Evolutionary conservation across 805 yeast species (phyloP), one percentile per base, ranked within the genome.

Genomic region (Teunomyces gatunensis): DNA sequence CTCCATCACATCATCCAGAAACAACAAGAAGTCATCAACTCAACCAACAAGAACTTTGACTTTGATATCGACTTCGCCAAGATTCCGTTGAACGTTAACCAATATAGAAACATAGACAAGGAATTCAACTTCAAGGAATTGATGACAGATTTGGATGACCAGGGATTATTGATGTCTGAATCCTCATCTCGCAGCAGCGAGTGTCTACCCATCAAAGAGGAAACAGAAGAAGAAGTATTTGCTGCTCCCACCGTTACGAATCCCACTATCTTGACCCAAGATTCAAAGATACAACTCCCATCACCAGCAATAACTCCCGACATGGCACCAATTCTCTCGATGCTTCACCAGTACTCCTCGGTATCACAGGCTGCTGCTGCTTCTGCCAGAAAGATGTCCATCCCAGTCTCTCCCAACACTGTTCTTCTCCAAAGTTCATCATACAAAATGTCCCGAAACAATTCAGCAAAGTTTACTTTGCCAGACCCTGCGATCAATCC

Each of bases 1-100:
- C 71, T 87, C 42, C 90, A 87, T 61, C 72, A 76, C 47, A 75
- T 82, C 9, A 73, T 84, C 17, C 71, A 75, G 48, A 64, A 78
- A 48, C 79, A 82, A 60, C 75, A 75, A 49, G 58, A 71, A n/a
- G 67, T 79, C 47, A 61, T 80, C 55, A 49, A 55, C 20, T 44
- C 56, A 0, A 46, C 48, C 30, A 46, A 50, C 3, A 45, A 50
- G 33, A 46, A 47, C 35, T 44, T 41, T 18, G 52, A 57, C 46
- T 77, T 75, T 52, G 72, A 74, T 52, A 61, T 78, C 9, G 68
- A 65, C 6, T 84, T 81, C 59, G 73, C 83, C 11, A 67, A 73
- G 33, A 69, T 80, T n/a, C 82, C 81, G 27, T 68, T 84, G 13
- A 78, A 82, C 55, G 77, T 84, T 20, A 84, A 82, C 46, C 68